Evolutionary conservation across 148 eudicot species (phyloP), one percentile per base, ranked within the genome.

Genomic region (Hydrangea macrophylla): DNA sequence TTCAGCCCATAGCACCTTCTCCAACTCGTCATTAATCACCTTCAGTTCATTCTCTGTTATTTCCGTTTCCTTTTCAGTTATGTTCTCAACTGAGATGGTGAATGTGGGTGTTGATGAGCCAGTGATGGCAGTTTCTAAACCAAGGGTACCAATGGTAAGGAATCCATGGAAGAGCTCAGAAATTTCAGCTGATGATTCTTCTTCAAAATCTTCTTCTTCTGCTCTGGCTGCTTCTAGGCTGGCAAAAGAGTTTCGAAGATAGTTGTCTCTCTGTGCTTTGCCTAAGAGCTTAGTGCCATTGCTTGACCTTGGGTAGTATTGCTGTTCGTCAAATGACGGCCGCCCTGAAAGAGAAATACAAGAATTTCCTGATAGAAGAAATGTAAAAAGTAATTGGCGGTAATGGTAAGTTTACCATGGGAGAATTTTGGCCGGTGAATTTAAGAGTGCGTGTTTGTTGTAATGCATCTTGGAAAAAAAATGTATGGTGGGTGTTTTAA

Each of bases 81-180:
- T 74, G 59, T 81, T 82, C 42, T 90, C 93, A 48, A 86, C 81
- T 35, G 92, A 82, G 57, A 82, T 78, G 54, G 76, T 69, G 60
- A 93, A 90, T 44, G 88, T 86, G 53, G 98, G 98, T 44, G 98
- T 93, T 51, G 88, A 76, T 56, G 90, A 88, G 69, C 78, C 90
- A 48, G 77, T 51, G 64, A 67, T 39, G 50, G 64, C 71, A 27
- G 79, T 65, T 1, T 80, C 92, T 36, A 81, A 72, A 62, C 96
- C 98, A 44, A 93, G 88, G 22, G 98, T 93, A 8, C 98, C 98
- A 10, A 93, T 88, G 35, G 95, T 88, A 54, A 93, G 84, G 67
- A 93, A 93, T 44, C 98, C 98, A 65, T 93, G 89, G 65, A 93
- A 93, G 51, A 79, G 76, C 54, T 86, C 90, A 11, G 87, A 71